These are phyloP conservation scores for Myriangium duriaei DNA, from an alignment of 2,329 filamentous ascomycete genomes.

Conservation along the genomic window DNA sequence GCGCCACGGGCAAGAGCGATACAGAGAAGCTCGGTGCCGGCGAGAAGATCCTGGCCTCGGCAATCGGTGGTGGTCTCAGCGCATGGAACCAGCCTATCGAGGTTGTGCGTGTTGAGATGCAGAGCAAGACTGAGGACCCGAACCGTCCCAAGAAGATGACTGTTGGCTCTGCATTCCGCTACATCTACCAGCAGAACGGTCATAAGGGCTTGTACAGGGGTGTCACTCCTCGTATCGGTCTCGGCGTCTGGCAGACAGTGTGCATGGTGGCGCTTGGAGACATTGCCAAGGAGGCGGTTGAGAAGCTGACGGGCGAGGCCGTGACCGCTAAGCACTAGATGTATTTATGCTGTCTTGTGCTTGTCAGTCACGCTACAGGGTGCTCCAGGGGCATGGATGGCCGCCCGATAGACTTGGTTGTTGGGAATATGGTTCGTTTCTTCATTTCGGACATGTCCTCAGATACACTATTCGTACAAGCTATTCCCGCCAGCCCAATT, in stretches of 20 bases:
- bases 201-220: constrained; percentile 89
- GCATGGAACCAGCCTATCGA: constrained; percentile 99
- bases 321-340: constrained; percentile 54
- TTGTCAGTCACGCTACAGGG: no score
- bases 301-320: constrained; percentile 50
- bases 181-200: constrained; percentile 87
- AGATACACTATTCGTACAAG: background rate
- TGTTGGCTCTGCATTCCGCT: constrained; percentile 65
- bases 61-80: constrained; percentile 81
- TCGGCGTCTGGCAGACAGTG: constrained; percentile 97
- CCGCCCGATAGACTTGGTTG: no score
- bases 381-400: no score
- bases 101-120: constrained; percentile 99
- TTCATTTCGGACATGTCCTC: background rate
- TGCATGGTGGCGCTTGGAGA: constrained; percentile 99
- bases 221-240: constrained; percentile 82
- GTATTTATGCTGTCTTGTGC: no score
- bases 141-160: constrained; percentile 99
- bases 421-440: no score
- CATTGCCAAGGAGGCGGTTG: constrained; percentile 54
- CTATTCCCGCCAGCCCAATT: no score
- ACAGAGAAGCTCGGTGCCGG: constrained; percentile 61
- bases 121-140: constrained; percentile 95
- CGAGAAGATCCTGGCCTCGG: constrained; percentile 83
- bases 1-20: constrained; percentile 63